These are phyloP conservation scores for Suillus plorans DNA, from an alignment of 768 basidiomycete genomes.

Conservation along the genomic window DNA sequence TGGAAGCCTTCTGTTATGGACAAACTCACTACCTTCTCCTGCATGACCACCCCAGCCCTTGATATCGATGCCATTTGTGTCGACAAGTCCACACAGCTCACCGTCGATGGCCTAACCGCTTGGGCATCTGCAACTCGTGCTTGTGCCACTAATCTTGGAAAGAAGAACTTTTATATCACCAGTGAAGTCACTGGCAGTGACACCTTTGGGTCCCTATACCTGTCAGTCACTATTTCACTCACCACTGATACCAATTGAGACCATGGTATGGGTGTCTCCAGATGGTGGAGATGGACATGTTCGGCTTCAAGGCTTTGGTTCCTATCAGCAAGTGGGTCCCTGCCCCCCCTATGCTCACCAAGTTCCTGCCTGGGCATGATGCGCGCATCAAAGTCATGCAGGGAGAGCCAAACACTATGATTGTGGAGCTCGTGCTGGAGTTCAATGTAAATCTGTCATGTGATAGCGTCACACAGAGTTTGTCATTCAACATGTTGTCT, in stretches of 20 bases:
- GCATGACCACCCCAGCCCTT: slow-evolving; percentile 83
- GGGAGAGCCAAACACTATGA: slow-evolving; percentile 49
- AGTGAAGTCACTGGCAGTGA: slow-evolving; percentile 96
- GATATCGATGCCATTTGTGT: slow-evolving; percentile 94
- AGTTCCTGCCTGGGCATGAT: no score
- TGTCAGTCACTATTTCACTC: slow-evolving; percentile 45
- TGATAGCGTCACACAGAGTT: slow-evolving; percentile 56
- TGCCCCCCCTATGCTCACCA: no score
- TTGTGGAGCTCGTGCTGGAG: slow-evolving; percentile 68
- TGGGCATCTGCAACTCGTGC: slow-evolving; percentile 76
- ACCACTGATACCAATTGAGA: background rate
- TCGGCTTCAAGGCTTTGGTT: no score
- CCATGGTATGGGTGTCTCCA: no score
- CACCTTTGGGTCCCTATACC: slow-evolving; percentile 82
- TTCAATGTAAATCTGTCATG: slow-evolving; percentile 86
- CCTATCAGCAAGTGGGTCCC: no score
- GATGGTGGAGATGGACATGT: no score
- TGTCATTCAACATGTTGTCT: slow-evolving; percentile 69
- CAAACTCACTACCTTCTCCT: slow-evolving; percentile 76
- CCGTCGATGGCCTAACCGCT: slow-evolving; percentile 71
- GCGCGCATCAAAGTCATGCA: slow-evolving; percentile 49
- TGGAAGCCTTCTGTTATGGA: slow-evolving; percentile 81
- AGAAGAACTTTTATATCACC: slow-evolving; percentile 86
- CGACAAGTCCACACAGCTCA: slow-evolving; percentile 92
- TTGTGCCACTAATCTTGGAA: slow-evolving; percentile 71